Conservation (phyloP, 805 yeast species). For the Candida vartiovaarae region DNA sequence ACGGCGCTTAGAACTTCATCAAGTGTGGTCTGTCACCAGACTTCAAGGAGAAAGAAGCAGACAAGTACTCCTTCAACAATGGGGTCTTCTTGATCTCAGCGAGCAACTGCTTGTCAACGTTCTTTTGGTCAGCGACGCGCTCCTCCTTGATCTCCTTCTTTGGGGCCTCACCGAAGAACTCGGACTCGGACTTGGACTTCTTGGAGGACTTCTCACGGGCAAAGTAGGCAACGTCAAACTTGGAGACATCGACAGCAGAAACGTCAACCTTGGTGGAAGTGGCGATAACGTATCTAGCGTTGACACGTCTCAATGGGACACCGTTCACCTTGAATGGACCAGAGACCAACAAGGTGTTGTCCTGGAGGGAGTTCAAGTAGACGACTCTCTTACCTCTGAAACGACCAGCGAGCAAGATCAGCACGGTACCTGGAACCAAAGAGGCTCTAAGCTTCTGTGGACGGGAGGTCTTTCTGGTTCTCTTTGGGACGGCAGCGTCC, state of each 20-base stretch:
- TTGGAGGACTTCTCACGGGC: conserved; percentile 89
- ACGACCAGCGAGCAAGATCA: conserved; percentile 97
- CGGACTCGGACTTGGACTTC: conserved; percentile 83
- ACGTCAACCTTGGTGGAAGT: conserved; percentile 90
- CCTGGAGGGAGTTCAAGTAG: conserved; percentile 93
- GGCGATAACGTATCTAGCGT: conserved; percentile 97
- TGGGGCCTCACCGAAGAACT: conserved; percentile 73
- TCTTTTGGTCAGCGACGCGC: conserved; percentile 95
- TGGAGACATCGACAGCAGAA: conserved; percentile 74
- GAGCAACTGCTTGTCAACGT: conserved; percentile 86
- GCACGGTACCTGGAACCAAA: conserved; percentile 95
- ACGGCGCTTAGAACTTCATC: conserved; percentile 75
- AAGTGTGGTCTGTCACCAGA: conserved; percentile 98
- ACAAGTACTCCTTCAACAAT: conserved; percentile 92
- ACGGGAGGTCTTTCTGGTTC: conserved; percentile 83
- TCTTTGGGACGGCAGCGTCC: conserved; percentile 81
- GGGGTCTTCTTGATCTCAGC: conserved; percentile 96
- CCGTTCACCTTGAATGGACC: conserved; percentile 99
- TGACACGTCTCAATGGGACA: conserved; percentile 99
- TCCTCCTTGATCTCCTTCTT: conserved; percentile 88
- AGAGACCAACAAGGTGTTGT: conserved; percentile 92
- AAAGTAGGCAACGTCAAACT: conserved; percentile 91
- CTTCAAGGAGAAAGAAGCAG: conserved; percentile 93
- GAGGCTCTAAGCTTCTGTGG: conserved; percentile 95
- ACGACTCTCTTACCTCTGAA: conserved; percentile 99